Percentiles rank a stretch among this genome's conserved stretches.
These are phyloP conservation scores for Neurospora sp. DNA, from an alignment of 2,329 filamentous ascomycete species.

Conservation along the genomic window DNA sequence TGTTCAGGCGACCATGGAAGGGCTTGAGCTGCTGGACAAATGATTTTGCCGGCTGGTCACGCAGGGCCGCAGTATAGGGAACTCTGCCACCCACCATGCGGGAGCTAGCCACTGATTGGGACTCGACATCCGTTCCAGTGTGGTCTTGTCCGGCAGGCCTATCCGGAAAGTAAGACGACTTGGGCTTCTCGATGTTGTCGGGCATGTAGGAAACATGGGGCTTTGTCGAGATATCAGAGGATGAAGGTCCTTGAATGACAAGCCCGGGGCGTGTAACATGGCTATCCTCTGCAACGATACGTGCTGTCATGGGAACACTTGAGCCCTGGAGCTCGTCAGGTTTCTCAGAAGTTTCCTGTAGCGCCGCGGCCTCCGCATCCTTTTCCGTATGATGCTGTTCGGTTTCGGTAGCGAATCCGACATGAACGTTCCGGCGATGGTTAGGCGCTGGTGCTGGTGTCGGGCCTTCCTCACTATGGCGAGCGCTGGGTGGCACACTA, in stretches of 20 bases:
- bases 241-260: not conserved
- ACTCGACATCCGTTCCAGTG: conserved; percentile 31
- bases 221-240: not conserved
- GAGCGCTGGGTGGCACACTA: not conserved
- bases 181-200: not conserved
- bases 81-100: conserved; percentile 24
- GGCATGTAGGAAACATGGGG: not conserved
- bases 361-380: not conserved
- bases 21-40: conserved; percentile 66
- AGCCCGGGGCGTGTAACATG: not conserved
- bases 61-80: conserved; percentile 62
- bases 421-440: conserved; percentile 33
- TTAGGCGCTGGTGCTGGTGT: not conserved
- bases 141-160: not conserved
- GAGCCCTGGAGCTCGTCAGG: not conserved
- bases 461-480: not conserved
- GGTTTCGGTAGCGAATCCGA: conserved; percentile 42
- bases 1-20: conserved; percentile 68
- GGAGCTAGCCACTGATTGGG: conserved; percentile 28
- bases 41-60: conserved; percentile 56
- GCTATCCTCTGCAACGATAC: not conserved
- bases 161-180: not conserved
- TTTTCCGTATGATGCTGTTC: conserved; percentile 13
- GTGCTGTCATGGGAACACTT: not conserved
- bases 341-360: not conserved